Conservation (phyloP, 345 rosid species). For the Diplotaxis tenuifolia region DNA sequence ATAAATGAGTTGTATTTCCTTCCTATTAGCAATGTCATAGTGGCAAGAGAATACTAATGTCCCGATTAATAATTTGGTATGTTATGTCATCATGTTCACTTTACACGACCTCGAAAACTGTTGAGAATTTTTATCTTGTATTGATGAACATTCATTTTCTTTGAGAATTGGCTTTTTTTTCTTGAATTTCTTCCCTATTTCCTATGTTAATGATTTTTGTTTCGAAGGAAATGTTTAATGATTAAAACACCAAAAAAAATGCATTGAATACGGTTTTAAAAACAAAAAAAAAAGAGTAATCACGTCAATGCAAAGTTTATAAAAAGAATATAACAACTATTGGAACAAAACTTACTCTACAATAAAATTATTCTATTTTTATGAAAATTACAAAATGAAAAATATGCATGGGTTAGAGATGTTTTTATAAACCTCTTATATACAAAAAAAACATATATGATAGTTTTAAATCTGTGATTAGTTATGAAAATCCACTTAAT, state of each 20-base stretch:
- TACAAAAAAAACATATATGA: not conserved
- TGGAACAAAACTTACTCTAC: too few species aligned
- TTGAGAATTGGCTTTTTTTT: not conserved
- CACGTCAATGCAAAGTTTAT: not conserved
- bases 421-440: not conserved
- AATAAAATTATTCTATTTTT: too few species aligned
- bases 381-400: too few species aligned
- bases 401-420: too few species aligned
- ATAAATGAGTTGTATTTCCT: not conserved
- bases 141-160: not conserved
- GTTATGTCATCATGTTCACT: not conserved
- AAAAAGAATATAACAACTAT: too few species aligned
- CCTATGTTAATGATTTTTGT: not conserved
- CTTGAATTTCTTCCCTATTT: not conserved
- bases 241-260: too few species aligned
- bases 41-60: not conserved
- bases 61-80: not conserved
- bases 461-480: too few species aligned
- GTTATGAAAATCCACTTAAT: too few species aligned
- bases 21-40: not conserved
- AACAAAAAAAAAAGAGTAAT: not conserved
- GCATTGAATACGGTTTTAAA: not conserved
- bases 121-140: not conserved
- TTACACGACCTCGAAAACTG: not conserved
- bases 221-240: too few species aligned